Evolutionary conservation across 1,284 basidiomycete species (phyloP).

Genomic region (Ganoderma lingzhi): DNA sequence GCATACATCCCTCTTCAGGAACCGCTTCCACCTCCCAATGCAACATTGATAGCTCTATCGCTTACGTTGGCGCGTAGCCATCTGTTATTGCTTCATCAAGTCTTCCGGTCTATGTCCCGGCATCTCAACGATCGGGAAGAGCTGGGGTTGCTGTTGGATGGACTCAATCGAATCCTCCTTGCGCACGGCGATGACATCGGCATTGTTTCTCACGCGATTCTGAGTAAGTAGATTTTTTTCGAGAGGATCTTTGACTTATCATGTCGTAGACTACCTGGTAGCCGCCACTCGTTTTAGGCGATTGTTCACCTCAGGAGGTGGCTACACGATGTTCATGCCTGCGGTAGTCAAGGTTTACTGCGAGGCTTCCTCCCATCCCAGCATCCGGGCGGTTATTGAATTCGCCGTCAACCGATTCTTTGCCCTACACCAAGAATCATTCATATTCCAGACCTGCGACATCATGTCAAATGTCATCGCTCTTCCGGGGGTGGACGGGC

Average conservation of each 20-base stretch:
- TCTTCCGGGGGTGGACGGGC: slow-evolving; percentile 55
- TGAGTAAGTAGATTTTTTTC: slow-evolving; percentile 55
- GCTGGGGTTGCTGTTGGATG: slow-evolving; percentile 72
- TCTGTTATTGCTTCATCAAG: slow-evolving; percentile 71
- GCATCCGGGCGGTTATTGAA: slow-evolving; percentile 74
- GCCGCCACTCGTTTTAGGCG: slow-evolving; percentile 82
- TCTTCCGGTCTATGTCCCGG: slow-evolving; percentile 79
- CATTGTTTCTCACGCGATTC: slow-evolving; percentile 74
- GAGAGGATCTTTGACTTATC: background rate
- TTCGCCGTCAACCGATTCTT: slow-evolving; percentile 79
- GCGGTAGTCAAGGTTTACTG: slow-evolving; percentile 73
- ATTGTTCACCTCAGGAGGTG: slow-evolving; percentile 74
- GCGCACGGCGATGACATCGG: slow-evolving; percentile 76
- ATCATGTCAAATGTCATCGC: slow-evolving; percentile 63
- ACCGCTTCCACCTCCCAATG: slow-evolving; percentile 30
- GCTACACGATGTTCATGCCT: slow-evolving; percentile 78
- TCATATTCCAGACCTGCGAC: slow-evolving; percentile 80
- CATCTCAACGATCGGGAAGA: slow-evolving; percentile 82
- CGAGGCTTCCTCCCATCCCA: slow-evolving; percentile 59
- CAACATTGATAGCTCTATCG: slow-evolving; percentile 53
- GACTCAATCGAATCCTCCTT: slow-evolving; percentile 71
- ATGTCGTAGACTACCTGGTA: slow-evolving; percentile 53
- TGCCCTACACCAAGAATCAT: slow-evolving; percentile 77
- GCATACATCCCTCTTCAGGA: slow-evolving; percentile 49
- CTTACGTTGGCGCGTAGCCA: slow-evolving; percentile 74